Base-by-base conservation (phyloP, 495 filamentous ascomycete genomes). In the Cudoniella acicularis region DNA sequence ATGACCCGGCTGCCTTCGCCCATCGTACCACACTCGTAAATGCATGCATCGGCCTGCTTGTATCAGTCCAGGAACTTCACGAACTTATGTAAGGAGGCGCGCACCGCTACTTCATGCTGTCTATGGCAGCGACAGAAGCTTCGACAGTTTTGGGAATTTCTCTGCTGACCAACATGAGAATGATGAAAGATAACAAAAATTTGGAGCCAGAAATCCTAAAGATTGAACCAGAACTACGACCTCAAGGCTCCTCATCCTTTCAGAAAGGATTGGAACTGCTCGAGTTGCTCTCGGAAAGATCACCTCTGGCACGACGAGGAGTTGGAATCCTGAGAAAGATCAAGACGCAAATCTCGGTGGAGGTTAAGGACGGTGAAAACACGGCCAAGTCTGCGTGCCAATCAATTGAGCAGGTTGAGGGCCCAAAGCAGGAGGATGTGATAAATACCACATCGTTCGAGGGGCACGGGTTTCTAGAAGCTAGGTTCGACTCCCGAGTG, bases 71-170 rank as follows among this genome's bases (percentile, higher is more conserved):
- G 11, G 3, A 36, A 20, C 17, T 52, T 2, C 49, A 26, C 25
- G 16, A n/a, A 9, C 9, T 52, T 3, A 18, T 52, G n/a, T 22
- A 25, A 1, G 49, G 49, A 11, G 22, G 49, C 2, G 8, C 49
- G n/a, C 49, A 52, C n/a, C 49, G 23, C 1, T 52, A 52, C 26
- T 52, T 27, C 25, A 36, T 52, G 22, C 10, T 51, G 13, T 52
- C 49, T 18, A 52, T 52, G 26, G 49, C 49, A 26, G 22, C 25
- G 6, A 20, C 36, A 22, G 49, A 52, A 52, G 24, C 24, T 13
- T n/a, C 49, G n/a, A 25, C 49, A 13, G 26, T 52, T 11, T 16
- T 52, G 21, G 49, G 49, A 23, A n/a, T n/a, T n/a, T n/a, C n/a
- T n/a, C n/a, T n/a, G n/a, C n/a, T n/a, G n/a, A n/a, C n/a, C n/a